These are phyloP conservation scores for Colletotrichum sp. DNA, from an alignment of 2,329 filamentous ascomycete genomes.

Conservation along the genomic window DNA sequence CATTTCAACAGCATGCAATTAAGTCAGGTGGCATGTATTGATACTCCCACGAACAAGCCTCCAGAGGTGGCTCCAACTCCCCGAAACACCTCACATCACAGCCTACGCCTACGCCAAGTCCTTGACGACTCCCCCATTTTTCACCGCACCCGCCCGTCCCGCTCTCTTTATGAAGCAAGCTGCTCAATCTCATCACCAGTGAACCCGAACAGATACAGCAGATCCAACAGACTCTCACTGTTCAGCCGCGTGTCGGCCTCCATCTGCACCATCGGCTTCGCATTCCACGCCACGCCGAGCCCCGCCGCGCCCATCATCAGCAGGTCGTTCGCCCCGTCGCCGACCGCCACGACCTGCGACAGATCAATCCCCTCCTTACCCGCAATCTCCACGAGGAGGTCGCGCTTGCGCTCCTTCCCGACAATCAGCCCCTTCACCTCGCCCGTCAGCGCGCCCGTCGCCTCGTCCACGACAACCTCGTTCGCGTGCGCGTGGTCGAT, in stretches of 20 bases:
- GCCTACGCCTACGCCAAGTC: background rate
- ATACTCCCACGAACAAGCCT: background rate
- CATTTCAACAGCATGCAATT: background rate
- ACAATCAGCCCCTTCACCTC: slow-evolving; percentile 76
- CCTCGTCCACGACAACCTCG: slow-evolving; percentile 70
- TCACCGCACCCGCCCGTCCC: slow-evolving; percentile 20
- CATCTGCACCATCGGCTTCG: slow-evolving; percentile 82
- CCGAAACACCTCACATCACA: background rate
- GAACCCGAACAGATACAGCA: slow-evolving; percentile 78
- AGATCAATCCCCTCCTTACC: slow-evolving; percentile 68
- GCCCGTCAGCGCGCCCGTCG: slow-evolving; percentile 65
- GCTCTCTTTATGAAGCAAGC: slow-evolving; percentile 37
- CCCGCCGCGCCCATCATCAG: slow-evolving; percentile 80
- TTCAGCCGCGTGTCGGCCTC: slow-evolving; percentile 77
- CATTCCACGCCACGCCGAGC: slow-evolving; percentile 82
- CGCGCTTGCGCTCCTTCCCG: slow-evolving; percentile 75
- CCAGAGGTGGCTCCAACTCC: background rate
- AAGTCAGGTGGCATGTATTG: background rate
- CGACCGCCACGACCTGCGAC: slow-evolving; percentile 74
- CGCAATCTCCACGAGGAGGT: slow-evolving; percentile 75
- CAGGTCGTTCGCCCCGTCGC: slow-evolving; percentile 84
- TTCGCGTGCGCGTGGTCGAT: slow-evolving; percentile 92
- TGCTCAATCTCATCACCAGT: slow-evolving; percentile 65
- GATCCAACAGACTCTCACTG: slow-evolving; percentile 70
- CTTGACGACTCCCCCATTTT: background rate